Evolutionary conservation across 1,284 basidiomycete species (phyloP).

Genomic region (Singerocomus inundabilis): DNA sequence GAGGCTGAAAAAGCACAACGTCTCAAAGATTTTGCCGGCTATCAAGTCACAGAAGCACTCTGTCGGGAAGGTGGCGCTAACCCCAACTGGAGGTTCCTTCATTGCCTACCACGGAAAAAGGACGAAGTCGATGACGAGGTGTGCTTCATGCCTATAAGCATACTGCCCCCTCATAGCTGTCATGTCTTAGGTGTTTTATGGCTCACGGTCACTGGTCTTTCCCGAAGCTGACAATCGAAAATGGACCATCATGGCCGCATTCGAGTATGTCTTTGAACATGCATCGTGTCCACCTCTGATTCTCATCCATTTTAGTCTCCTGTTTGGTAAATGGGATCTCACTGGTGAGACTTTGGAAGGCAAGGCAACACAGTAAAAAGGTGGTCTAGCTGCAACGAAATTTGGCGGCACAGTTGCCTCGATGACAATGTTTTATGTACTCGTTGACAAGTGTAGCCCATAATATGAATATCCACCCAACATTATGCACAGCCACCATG

Average conservation of each 20-base stretch:
- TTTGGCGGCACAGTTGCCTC: neutral
- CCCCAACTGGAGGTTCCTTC: conserved; percentile 92
- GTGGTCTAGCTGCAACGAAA: neutral
- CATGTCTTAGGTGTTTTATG: conserved; percentile 64
- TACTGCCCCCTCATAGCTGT: neutral
- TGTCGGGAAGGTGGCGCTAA: conserved; percentile 81
- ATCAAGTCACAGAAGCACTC: conserved; percentile 89
- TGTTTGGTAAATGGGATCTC: conserved; percentile 52
- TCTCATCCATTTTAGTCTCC: conserved; percentile 33
- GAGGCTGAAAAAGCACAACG: conserved; percentile 93
- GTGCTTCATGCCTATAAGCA: conserved; percentile 28
- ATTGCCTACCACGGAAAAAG: conserved; percentile 91
- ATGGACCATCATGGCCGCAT: conserved; percentile 91
- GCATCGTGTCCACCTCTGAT: conserved; percentile 3
- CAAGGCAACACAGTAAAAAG: conserved; percentile 15
- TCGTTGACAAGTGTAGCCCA: too few species aligned
- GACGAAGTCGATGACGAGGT: conserved; percentile 96
- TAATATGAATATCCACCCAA: too few species aligned
- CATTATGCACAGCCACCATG: conserved; percentile 15
- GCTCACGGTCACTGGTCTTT: conserved; percentile 73
- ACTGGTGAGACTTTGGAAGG: conserved; percentile 17
- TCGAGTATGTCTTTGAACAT: conserved; percentile 60
- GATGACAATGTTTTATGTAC: neutral
- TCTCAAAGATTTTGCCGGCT: conserved; percentile 85
- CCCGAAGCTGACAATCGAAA: conserved; percentile 84